Conservation (phyloP, 345 rosid genomes). For the Citrus hindsii region DNA sequence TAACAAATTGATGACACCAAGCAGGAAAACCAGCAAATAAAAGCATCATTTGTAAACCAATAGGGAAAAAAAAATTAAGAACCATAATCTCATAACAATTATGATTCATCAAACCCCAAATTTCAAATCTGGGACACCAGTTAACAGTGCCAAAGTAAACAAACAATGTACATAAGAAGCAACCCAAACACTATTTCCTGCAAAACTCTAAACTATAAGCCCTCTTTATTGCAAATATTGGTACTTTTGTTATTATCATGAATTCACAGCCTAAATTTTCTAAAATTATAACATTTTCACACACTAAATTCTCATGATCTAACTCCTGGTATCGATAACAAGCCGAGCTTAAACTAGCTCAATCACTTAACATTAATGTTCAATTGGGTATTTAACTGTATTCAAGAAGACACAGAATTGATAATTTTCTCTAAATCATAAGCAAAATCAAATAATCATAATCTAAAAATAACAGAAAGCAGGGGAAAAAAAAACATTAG, state of each 20-base stretch:
- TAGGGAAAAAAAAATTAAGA: neutral
- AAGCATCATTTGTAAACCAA: neutral
- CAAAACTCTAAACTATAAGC: neutral
- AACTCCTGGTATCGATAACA: neutral
- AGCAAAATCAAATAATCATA: neutral
- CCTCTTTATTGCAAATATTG: neutral
- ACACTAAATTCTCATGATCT: neutral
- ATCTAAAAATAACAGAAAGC: neutral
- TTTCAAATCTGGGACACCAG: neutral
- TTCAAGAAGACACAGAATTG: neutral
- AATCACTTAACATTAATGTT: neutral
- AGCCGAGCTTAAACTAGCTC: neutral
- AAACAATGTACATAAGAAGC: neutral
- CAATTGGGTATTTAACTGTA: neutral
- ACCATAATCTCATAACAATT: neutral
- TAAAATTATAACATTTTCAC: neutral
- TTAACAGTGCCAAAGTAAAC: neutral
- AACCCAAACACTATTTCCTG: neutral
- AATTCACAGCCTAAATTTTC: neutral
- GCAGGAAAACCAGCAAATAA: neutral
- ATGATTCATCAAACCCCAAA: neutral
- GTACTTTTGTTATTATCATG: neutral
- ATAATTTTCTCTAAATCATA: neutral
- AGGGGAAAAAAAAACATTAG: neutral
- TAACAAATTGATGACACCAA: neutral